Conservation (phyloP, 73 alveolate species). For the Breviolum minutum region DNA sequence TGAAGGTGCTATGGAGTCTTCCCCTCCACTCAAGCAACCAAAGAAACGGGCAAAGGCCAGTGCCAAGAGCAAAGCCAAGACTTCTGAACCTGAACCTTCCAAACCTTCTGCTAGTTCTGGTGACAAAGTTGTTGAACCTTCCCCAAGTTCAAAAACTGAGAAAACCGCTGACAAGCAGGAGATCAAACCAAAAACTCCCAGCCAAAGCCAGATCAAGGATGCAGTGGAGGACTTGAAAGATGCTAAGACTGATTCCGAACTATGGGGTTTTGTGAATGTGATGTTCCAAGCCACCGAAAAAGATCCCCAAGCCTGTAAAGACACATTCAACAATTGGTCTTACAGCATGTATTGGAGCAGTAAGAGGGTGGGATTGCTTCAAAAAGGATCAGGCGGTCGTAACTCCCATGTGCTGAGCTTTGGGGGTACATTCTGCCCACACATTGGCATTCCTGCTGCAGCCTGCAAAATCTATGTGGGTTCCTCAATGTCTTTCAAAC, state of each 20-base stretch:
- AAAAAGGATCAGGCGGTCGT: background rate
- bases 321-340: background rate
- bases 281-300: background rate
- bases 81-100: background rate
- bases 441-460: background rate
- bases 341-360: conserved; percentile 12
- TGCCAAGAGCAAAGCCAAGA: background rate
- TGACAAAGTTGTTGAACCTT: too few species aligned
- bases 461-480: background rate
- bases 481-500: background rate
- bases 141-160: too few species aligned
- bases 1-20: background rate
- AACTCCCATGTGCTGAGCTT: background rate
- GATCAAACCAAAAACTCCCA: background rate
- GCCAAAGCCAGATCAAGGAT: background rate
- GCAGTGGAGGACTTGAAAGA: background rate
- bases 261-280: background rate
- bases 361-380: conserved; percentile 2
- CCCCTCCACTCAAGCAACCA: background rate
- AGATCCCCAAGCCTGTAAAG: background rate
- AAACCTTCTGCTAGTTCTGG: too few species aligned
- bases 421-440: background rate
- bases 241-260: background rate
- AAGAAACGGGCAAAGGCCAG: background rate
- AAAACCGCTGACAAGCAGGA: background rate